A percentile compares a stretch with the other conserved stretches of the same genome.
Conservation (phyloP, 1,139 yeast species). For the Nematodospora anomalae region DNA sequence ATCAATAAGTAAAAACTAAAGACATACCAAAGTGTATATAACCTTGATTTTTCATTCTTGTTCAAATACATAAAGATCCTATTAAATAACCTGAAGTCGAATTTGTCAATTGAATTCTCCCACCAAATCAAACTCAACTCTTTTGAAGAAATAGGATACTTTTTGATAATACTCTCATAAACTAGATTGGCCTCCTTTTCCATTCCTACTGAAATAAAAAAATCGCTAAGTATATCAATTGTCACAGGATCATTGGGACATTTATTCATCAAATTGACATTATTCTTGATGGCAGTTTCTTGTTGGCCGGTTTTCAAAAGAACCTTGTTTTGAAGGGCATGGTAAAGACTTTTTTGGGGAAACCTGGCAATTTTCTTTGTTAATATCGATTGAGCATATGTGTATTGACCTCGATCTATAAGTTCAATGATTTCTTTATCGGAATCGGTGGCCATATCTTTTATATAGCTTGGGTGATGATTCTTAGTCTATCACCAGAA, state of each 20-base stretch:
- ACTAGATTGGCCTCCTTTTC: conserved; percentile 39
- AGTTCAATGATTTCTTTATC: conserved; percentile 35
- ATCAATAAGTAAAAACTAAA: conserved; percentile 37
- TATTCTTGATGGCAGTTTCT: conserved; percentile 44
- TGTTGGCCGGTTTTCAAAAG: conserved; percentile 43
- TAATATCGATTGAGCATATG: conserved; percentile 52
- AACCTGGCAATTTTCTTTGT: conserved; percentile 50
- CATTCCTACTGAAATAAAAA: conserved; percentile 37
- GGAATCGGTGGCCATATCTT: conserved; percentile 13
- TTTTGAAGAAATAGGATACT: conserved; percentile 45
- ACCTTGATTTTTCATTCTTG: conserved; percentile 29
- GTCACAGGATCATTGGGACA: conserved; percentile 58
- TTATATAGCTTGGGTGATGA: neutral
- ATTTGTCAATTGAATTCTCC: conserved; percentile 34
- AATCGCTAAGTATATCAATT: conserved; percentile 44
- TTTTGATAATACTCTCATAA: conserved; percentile 58
- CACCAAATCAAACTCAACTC: conserved; percentile 51
- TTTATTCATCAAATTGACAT: conserved; percentile 40
- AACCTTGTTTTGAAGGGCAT: conserved; percentile 50
- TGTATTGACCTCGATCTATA: conserved; percentile 54
- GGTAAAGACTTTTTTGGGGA: conserved; percentile 57
- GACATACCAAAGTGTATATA: conserved; percentile 49
- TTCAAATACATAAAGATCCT: conserved; percentile 47
- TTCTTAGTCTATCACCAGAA: neutral
- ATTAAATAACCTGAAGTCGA: conserved; percentile 45